Conservation (phyloP, 495 filamentous ascomycete species). For the Clohesyomyces aquaticus region DNA sequence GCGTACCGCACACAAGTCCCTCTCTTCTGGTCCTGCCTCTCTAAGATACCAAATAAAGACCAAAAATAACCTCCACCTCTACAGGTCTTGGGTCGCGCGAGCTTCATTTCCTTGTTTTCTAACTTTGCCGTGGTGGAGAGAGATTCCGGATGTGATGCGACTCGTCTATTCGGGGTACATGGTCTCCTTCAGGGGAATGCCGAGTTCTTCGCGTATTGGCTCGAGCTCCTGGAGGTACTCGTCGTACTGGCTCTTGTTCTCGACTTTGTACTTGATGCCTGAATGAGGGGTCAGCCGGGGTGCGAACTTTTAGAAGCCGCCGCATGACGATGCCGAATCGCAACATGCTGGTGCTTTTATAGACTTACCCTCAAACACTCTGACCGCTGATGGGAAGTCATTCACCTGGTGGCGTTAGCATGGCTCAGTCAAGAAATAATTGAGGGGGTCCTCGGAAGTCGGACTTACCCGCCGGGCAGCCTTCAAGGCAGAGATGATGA, state of each 20-base stretch:
- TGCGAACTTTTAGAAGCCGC: neutral
- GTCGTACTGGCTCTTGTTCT: conserved; percentile 96
- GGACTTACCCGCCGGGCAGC: conserved; percentile 88
- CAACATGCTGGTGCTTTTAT: too few species aligned
- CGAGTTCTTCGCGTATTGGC: conserved; percentile 88
- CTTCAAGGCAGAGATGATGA: conserved; percentile 86
- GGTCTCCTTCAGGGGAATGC: conserved; percentile 88
- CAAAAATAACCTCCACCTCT: neutral
- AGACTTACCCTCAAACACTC: conserved; percentile 94
- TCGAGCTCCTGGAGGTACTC: conserved; percentile 95
- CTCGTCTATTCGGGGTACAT: conserved; percentile 74
- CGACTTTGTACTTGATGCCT: conserved; percentile 99
- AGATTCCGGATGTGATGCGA: neutral
- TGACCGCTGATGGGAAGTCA: conserved; percentile 96
- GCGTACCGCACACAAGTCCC: neutral
- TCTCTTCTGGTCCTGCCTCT: neutral
- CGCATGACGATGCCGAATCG: neutral
- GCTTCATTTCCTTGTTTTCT: too few species aligned
- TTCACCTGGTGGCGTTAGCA: too few species aligned
- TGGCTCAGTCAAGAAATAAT: too few species aligned
- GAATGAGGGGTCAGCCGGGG: conserved; percentile 33
- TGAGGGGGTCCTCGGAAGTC: too few species aligned
- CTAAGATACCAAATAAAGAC: neutral
- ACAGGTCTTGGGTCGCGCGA: neutral
- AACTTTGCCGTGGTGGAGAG: too few species aligned